A percentile compares a stretch with the other conserved stretches of the same genome.
Evolutionary conservation across 176 grass and related monocot species (phyloP).

Genomic region (Zoysia pacifica): DNA sequence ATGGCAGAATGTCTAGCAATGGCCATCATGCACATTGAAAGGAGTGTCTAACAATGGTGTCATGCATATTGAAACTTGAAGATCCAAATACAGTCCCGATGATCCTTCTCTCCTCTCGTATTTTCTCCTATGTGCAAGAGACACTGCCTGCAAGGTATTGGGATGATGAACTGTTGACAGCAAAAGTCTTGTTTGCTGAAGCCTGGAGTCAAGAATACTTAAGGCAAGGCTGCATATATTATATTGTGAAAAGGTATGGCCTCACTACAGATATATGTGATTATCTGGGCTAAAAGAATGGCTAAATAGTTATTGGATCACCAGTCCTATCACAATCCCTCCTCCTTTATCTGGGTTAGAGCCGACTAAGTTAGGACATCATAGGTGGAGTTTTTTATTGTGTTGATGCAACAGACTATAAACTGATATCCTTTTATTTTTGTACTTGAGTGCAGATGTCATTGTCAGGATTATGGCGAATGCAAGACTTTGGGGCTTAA

Average conservation of each 20-base stretch:
- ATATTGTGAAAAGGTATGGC: constrained; percentile 1
- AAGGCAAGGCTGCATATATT: background rate
- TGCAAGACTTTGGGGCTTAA: background rate
- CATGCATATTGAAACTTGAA: background rate
- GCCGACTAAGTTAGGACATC: background rate
- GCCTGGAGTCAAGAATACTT: background rate
- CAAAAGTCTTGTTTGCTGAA: background rate
- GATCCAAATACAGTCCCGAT: background rate
- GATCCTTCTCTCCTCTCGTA: background rate
- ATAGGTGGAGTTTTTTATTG: constrained; percentile 10
- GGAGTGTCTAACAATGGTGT: background rate
- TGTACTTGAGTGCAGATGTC: constrained; percentile 25
- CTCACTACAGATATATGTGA: constrained; percentile 3
- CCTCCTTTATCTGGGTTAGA: too few species aligned
- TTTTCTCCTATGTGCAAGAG: constrained; percentile 7
- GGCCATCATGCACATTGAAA: background rate
- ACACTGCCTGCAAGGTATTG: background rate
- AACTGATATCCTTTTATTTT: background rate
- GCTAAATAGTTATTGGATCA: background rate
- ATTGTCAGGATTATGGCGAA: background rate
- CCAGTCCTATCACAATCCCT: too few species aligned
- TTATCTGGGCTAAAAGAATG: background rate
- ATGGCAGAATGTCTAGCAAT: background rate
- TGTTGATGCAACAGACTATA: background rate
- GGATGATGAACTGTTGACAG: background rate